phyloP scores from a whole-genome alignment of 2,329 filamentous ascomycete species.

The Ceratocystis ficicola region DNA sequence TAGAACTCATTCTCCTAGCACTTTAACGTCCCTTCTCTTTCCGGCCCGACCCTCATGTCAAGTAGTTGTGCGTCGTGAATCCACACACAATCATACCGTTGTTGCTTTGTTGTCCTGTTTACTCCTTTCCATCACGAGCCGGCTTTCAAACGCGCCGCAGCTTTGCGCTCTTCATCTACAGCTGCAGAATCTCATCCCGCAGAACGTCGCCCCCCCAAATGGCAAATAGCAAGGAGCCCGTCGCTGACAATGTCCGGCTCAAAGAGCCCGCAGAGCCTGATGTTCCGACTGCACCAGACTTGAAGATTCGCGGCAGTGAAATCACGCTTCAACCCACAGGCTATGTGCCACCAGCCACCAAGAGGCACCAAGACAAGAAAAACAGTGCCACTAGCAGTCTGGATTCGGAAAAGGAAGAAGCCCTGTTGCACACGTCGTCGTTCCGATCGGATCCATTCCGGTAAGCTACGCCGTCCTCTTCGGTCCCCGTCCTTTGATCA shows the following conservation, averaged over 20 bases:
- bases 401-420: slow-evolving; percentile 48
- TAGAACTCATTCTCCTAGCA: neutral
- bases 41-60: too few species aligned
- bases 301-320: slow-evolving; percentile 62
- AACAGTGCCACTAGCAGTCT: slow-evolving; percentile 23
- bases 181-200: neutral
- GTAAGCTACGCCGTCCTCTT: slow-evolving; percentile 27
- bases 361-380: slow-evolving; percentile 26
- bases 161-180: neutral
- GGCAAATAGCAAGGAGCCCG: neutral
- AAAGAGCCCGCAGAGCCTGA: slow-evolving; percentile 23
- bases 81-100: neutral
- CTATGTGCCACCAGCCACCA: slow-evolving; percentile 41
- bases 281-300: slow-evolving; percentile 51
- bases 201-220: neutral
- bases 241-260: neutral
- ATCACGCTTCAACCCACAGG: slow-evolving; percentile 64
- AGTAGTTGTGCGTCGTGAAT: too few species aligned
- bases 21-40: too few species aligned
- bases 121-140: neutral
- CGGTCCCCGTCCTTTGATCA: neutral
- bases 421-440: slow-evolving; percentile 71
- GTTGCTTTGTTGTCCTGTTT: neutral
- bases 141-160: neutral
- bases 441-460: slow-evolving; percentile 61